Evolutionary conservation across 1,139 yeast genomes (phyloP), one percentile per base, ranked within the genome.

Genomic region (Arxiozyma bovina): DNA sequence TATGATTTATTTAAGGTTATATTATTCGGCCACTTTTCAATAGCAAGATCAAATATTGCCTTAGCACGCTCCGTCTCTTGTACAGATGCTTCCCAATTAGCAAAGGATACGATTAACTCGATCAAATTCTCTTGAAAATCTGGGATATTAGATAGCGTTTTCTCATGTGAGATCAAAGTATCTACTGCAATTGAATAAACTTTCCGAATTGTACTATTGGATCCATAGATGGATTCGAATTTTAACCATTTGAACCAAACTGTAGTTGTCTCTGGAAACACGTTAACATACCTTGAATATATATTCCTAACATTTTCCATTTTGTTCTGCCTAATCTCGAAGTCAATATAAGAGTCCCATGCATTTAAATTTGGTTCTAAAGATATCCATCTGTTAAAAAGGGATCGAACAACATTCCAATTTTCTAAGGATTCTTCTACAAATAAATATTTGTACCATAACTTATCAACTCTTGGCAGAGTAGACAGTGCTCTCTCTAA

Each of bases 391-490:
- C 87, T 75, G 57, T 84, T 83, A 70, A 86, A 91, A 7, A 91
- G 75, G 17, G 73, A 72, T 54, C 96, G 70, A 9, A 86, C 85
- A 42, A 83, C 83, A 12, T 74, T 70, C 53, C 81, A 73, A 64
- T 88, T 83, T 49, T 82, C 83, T 48, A 90, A 70, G 1, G 86
- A 78, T 68, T 91, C 98, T 69, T 90, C 98, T 18, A 93, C 79
- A 46, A 86, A 83, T 4, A 87, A 84, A 60, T 86, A 87, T 56
- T 85, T 77, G 64, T 80, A 88, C 98, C 98, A 93, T 38, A 93
- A 72, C 67, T 91, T 91, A 62, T 85, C 93, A 4, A 86, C 83
- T 41, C 88, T 73, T 0, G 98, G 98, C 20, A 91, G 71, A 0
- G 81, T 70, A 1, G 83, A 78, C 0, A 87, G 83, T 0, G 91